Evolutionary conservation across 495 filamentous ascomycete genomes (phyloP).

Genomic region (Tuber aestivum): DNA sequence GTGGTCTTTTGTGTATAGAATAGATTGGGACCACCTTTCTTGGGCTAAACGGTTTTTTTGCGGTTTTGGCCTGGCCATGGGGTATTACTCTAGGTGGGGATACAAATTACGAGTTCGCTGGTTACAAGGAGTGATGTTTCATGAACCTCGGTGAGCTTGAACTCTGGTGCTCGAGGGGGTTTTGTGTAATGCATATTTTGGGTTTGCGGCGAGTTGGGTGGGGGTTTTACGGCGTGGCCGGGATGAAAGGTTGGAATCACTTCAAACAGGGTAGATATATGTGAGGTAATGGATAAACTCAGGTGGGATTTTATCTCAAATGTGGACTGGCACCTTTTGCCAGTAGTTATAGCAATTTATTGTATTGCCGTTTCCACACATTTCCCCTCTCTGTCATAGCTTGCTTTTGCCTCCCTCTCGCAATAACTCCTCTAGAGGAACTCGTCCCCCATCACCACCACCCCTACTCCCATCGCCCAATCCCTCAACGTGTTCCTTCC

Average conservation of each 20-base stretch:
- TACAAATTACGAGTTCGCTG: not conserved
- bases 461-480: constrained; percentile 65
- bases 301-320: not conserved
- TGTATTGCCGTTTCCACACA: not conserved
- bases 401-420: constrained; percentile 34
- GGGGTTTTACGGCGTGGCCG: not conserved
- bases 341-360: not conserved
- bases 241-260: not conserved
- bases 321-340: not conserved
- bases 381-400: not conserved
- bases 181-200: not conserved
- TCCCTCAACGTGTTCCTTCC: constrained; percentile 47
- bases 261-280: not conserved
- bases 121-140: not conserved
- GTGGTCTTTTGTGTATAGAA: too few relatives aligned
- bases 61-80: not conserved
- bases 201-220: not conserved
- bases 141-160: not conserved
- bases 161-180: not conserved
- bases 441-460: constrained; percentile 45
- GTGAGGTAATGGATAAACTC: not conserved
- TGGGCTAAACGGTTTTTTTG: not conserved
- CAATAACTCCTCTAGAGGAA: constrained; percentile 53
- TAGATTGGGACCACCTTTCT: too few relatives aligned
- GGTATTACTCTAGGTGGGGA: not conserved